These are phyloP conservation scores for Plasmodium coatneyi DNA, from an alignment of 169 alveolate species.

Conservation along the genomic window DNA sequence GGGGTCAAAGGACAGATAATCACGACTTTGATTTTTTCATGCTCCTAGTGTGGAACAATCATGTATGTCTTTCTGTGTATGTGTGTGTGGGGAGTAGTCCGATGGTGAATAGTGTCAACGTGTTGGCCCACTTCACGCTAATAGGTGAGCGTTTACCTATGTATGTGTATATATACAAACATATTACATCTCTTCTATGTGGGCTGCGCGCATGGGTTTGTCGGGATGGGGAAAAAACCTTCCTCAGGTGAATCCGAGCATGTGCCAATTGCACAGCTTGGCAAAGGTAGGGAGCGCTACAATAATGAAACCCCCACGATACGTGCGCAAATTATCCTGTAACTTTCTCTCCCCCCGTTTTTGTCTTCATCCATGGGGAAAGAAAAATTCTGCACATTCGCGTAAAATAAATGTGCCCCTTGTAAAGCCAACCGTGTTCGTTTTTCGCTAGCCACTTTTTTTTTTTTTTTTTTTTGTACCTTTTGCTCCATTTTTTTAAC, in stretches of 20 bases:
- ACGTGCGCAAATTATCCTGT: neutral
- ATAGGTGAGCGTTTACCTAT: neutral
- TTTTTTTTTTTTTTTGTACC: neutral
- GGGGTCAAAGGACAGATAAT: constrained; percentile 37
- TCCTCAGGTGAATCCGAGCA: neutral
- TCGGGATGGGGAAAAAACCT: neutral
- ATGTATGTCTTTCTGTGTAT: neutral
- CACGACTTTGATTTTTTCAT: constrained; percentile 45
- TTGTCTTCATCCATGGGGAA: neutral
- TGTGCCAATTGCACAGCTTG: neutral
- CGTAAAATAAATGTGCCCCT: neutral
- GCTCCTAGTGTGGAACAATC: neutral
- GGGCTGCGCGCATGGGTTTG: neutral
- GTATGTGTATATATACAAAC: neutral
- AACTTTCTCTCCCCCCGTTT: neutral
- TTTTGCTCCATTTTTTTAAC: neutral
- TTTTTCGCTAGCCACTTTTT: neutral
- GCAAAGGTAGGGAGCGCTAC: neutral
- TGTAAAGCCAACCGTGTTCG: neutral
- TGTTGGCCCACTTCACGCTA: neutral
- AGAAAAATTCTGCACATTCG: neutral
- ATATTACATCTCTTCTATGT: neutral
- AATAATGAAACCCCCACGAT: neutral
- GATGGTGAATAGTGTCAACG: neutral
- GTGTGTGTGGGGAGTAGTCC: neutral